A percentile compares a stretch with the other conserved stretches of the same genome.
phyloP scores from a whole-genome alignment of 352 stramenopile species.

The Phytophthora sp. region DNA sequence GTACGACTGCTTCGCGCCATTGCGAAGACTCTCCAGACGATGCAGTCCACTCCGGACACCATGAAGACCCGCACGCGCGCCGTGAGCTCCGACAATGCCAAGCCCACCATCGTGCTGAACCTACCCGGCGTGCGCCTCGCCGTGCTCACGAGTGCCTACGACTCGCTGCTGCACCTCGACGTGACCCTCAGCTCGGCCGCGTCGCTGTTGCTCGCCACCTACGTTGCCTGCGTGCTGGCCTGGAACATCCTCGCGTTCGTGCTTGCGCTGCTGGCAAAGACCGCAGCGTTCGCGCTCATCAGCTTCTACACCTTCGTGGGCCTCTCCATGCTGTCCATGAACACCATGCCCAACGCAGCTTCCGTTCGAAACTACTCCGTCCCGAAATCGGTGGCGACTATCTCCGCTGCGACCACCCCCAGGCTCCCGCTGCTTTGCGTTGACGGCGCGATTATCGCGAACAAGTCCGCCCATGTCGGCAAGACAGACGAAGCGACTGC shows the following conservation, averaged over 20 bases:
- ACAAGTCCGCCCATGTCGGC: constrained; percentile 21
- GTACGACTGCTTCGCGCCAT: constrained; percentile 18
- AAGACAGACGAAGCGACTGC: constrained; percentile 31
- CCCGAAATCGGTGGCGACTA: too few relatives aligned
- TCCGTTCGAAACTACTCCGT: constrained; percentile 10
- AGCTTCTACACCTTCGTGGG: constrained; percentile 61
- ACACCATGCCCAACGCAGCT: constrained; percentile 8
- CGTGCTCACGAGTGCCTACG: constrained; percentile 38
- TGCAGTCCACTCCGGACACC: constrained; percentile 18
- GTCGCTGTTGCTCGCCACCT: constrained; percentile 34
- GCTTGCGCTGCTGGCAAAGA: constrained; percentile 33
- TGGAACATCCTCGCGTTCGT: constrained; percentile 35
- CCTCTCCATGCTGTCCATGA: constrained; percentile 44
- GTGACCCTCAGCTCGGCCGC: constrained; percentile 32
- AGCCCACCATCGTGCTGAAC: constrained; percentile 62
- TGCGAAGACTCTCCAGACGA: constrained; percentile 21
- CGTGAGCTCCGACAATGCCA: constrained; percentile 30
- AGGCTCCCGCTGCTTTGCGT: constrained; percentile 42
- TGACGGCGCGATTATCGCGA: constrained; percentile 9
- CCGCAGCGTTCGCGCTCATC: constrained; percentile 45
- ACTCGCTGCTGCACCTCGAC: constrained; percentile 34
- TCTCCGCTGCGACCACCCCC: constrained; percentile 2
- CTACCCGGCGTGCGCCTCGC: constrained; percentile 64
- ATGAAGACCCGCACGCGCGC: constrained; percentile 22
- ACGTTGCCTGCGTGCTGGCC: constrained; percentile 34